Conservation (phyloP, 768 basidiomycete species). For the Lactarius hengduanensis region DNA sequence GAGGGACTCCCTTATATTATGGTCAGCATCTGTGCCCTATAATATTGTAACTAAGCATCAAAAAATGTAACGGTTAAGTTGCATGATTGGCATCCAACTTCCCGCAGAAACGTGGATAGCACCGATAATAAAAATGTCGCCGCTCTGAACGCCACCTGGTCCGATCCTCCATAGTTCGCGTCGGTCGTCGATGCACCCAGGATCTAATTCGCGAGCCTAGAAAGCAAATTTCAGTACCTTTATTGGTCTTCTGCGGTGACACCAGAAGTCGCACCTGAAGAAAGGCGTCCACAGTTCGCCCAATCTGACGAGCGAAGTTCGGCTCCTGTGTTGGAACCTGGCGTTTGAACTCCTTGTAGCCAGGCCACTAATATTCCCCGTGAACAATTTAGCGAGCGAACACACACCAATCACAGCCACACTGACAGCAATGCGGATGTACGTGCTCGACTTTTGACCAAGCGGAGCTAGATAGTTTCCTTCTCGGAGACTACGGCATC, state of each 20-base stretch:
- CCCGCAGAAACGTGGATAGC: not conserved
- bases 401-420: not conserved
- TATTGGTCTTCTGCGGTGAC: too few relatives aligned
- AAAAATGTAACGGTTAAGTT: not conserved
- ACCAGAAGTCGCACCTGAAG: too few relatives aligned
- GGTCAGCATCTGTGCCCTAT: too few relatives aligned
- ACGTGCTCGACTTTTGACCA: not conserved
- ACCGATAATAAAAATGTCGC: not conserved
- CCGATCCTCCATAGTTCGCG: not conserved
- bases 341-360: not conserved
- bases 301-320: not conserved
- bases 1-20: too few relatives aligned
- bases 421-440: not conserved
- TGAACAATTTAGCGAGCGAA: not conserved
- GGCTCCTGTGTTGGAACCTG: not conserved
- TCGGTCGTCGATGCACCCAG: not conserved
- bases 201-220: not conserved
- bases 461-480: not conserved
- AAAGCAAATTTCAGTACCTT: not conserved
- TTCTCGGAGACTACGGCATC: not conserved
- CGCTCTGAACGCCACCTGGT: not conserved
- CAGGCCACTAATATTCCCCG: not conserved
- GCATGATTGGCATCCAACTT: conserved; percentile 1
- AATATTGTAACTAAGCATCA: too few relatives aligned
- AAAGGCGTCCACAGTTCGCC: not conserved